Percentiles rank a stretch among this genome's conserved stretches.
Conservation (phyloP, 441 rosid genomes). For the Sinapis alba region DNA sequence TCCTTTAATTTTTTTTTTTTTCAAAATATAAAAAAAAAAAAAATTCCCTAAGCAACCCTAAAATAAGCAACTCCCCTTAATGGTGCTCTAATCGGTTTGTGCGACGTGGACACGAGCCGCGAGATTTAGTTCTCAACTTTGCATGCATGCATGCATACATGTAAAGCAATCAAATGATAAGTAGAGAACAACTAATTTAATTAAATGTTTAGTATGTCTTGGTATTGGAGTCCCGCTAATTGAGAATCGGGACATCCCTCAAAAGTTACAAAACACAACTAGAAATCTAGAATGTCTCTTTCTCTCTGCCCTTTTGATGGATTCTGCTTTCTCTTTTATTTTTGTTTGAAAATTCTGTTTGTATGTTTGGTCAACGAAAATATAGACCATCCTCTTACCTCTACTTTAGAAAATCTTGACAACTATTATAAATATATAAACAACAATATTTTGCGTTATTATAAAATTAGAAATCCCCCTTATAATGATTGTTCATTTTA, state of each 20-base stretch:
- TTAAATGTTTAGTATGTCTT: conserved; percentile 9
- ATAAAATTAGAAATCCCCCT: conserved; percentile 11
- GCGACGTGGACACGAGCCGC: conserved; percentile 46
- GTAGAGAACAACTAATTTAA: conserved; percentile 16
- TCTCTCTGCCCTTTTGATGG: conserved; percentile 34
- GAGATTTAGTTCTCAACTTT: conserved; percentile 17
- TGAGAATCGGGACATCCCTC: conserved; percentile 51
- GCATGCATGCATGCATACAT: conserved; percentile 70
- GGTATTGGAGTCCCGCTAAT: conserved; percentile 33
- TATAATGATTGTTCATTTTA: conserved; percentile 29
- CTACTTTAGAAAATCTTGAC: no score
- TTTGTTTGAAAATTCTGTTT: conserved; percentile 16
- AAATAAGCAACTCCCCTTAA: no score
- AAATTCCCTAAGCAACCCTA: no score
- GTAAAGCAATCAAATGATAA: conserved; percentile 37
- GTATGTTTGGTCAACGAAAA: no score
- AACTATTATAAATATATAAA: no score
- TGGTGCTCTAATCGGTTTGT: no score
- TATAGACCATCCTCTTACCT: no score
- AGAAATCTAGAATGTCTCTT: not conserved
- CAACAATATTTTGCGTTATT: not conserved
- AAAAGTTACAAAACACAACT: conserved; percentile 63
- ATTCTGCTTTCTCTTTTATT: conserved; percentile 26
- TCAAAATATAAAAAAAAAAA: no score
- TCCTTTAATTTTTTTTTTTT: no score